phyloP scores from a whole-genome alignment of 2,329 filamentous ascomycete species.

The Botrytis aclada region DNA sequence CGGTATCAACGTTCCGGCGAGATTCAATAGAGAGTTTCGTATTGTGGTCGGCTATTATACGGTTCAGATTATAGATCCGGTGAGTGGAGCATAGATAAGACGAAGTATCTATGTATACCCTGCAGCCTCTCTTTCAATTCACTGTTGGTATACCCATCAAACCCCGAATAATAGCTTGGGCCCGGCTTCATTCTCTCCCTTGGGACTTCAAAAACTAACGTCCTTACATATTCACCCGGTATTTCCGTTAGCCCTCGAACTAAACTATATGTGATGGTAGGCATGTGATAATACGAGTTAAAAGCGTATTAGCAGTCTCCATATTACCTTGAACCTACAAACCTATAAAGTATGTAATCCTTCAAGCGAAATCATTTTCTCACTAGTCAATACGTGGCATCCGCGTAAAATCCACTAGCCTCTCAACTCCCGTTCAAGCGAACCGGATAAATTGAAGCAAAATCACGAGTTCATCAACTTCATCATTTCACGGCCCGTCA shows the following conservation, averaged over 20 bases:
- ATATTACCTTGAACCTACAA: not conserved
- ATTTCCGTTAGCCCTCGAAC: not conserved
- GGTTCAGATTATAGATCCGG: not conserved
- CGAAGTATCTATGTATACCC: not conserved
- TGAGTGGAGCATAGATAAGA: not conserved
- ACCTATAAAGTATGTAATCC: not conserved
- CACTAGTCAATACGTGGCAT: conserved; percentile 9
- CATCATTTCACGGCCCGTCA: conserved; percentile 14
- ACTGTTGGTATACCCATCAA: not conserved
- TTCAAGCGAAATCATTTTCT: not conserved
- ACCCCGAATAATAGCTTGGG: not conserved
- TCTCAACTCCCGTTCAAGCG: conserved; percentile 11
- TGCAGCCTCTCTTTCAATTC: not conserved
- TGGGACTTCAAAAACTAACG: not conserved
- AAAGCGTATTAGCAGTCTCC: not conserved
- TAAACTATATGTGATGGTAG: not conserved
- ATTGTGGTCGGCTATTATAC: not conserved
- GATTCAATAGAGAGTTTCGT: too few species aligned
- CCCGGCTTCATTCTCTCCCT: not conserved
- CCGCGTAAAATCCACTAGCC: not conserved
- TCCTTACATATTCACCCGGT: not conserved
- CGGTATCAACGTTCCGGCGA: not conserved
- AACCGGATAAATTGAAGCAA: not conserved
- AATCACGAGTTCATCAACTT: conserved; percentile 15
- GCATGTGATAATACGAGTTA: not conserved